Evolutionary conservation across 2,329 filamentous ascomycete genomes (phyloP).

Genomic region (Talaromyces sp.): DNA sequence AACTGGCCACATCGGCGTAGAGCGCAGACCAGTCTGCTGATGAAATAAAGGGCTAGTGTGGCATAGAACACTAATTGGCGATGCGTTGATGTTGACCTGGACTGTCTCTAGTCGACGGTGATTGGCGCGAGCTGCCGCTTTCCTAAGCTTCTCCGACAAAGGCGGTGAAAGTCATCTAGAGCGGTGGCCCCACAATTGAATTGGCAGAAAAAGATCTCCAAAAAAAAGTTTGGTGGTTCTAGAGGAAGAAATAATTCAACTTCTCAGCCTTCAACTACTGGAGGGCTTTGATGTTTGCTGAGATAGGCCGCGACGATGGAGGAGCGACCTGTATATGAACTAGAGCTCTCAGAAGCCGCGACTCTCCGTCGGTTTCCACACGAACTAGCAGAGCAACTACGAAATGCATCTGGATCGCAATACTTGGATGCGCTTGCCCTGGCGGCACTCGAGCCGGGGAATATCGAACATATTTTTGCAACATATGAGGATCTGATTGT

Average conservation of each 20-base stretch:
- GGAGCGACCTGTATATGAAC: constrained; percentile 41
- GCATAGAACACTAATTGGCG: not conserved
- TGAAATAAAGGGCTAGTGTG: not conserved
- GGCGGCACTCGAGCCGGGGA: constrained; percentile 64
- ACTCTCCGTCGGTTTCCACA: constrained; percentile 61
- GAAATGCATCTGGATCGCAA: constrained; percentile 59
- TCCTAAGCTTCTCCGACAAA: not conserved
- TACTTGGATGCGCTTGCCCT: constrained; percentile 70
- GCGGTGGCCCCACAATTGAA: constrained; percentile 14
- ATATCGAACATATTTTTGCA: constrained; percentile 70
- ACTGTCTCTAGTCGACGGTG: not conserved
- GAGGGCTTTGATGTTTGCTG: constrained; percentile 30
- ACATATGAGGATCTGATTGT: constrained; percentile 73
- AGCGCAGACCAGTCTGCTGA: constrained; percentile 13
- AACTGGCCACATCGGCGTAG: constrained; percentile 14
- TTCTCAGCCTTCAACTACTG: constrained; percentile 30
- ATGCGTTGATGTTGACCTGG: not conserved
- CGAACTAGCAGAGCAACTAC: constrained; percentile 67
- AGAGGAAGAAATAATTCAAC: constrained; percentile 10
- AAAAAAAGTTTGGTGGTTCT: constrained; percentile 27
- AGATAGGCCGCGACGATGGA: constrained; percentile 37
- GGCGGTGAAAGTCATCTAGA: constrained; percentile 26
- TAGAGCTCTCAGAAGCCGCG: constrained; percentile 53
- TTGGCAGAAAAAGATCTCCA: constrained; percentile 32
- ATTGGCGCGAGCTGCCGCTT: constrained; percentile 13